Base-by-base conservation (phyloP, 495 filamentous ascomycete species). In the Clavariopsis aquatica region DNA sequence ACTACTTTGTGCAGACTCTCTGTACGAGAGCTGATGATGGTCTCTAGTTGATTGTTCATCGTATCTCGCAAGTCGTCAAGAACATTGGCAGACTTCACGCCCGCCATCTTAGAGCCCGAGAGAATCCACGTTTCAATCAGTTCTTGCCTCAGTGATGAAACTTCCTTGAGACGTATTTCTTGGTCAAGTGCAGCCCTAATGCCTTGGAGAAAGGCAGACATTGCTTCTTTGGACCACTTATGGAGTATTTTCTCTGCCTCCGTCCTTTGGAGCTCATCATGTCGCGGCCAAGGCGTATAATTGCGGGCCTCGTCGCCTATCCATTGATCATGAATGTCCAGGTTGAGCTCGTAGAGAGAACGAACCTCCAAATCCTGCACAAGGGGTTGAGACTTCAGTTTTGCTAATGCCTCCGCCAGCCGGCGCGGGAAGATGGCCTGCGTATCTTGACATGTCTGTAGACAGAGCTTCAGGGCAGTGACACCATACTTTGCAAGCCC, bases 201-300 rank as follows among this genome's bases (percentile, higher is more conserved):
- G 17, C 85, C 84, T 15, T 79, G 65, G 6, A 89, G 76, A 41
- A 95, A 82, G 1, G 80, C 79, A 12, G 83, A 78, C 34, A 91
- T 84, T 7, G 92, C 90, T 52, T 84, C 79, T 49, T 79, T 82
- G 0, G 91, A 89, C 95, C 94, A 98, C 43, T 78, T 75, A 38
- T 82, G 83, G 22, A 94, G 82, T 53, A 84, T 82, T 52, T 86
- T 82, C 27, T 83, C 80, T 0, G 87, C 87, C 60, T 91, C 83
- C 19, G 77, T 65, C 24, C 82, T 82, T 24, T 85, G 83, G 27
- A 96, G 73, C 65, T 95, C 91, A 59, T 93, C 92, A 65, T 95
- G 83, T 29, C 91, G 86, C 51, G 96, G 89, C 78, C 91, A 96
- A 0, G 94, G 95, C 0, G 87, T 95, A 75, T 95, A 98, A 53